Base-by-base conservation (phyloP, 1,284 basidiomycete genomes). In the Albatrellus sp. region DNA sequence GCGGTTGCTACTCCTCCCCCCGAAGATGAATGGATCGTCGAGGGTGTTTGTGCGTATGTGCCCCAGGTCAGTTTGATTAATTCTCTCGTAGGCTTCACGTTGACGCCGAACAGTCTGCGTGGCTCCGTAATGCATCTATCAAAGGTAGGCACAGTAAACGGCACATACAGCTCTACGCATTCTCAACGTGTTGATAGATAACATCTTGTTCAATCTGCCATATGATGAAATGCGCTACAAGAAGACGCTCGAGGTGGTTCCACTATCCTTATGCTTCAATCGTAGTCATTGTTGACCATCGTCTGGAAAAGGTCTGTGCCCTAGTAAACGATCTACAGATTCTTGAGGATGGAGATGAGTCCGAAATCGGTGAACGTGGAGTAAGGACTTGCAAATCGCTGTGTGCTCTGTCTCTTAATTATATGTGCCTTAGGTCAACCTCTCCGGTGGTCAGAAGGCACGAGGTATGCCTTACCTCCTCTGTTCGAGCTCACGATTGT, bases 401-500 rank as follows among this genome's bases (percentile, higher is more conserved):
- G 34, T n/a, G 12, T 20, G 17, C 2, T 11, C 14, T n/a, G 11
- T 38, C 19, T 35, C 34, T 35, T 3, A 35, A 35, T 17, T 35
- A 35, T n/a, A 10, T 33, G 3, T 17, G n/a, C 24, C 31, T 2
- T 52, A 83, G 87, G 76, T 91, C 16, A 92, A 91, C 60, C 64
- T 94, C 29, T 90, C 86, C 17, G 94, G 94, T 46, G 94, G 94
- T 24, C 94, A 98, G 60, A 97, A 98, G 56, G 91, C 91, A 30
- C 72, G 94, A 67, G 82, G 83, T 82, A 53, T 37, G 66, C 50
- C 24, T 8, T 9, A 19, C 9, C 8, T 2, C 0, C 5, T 20
- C n/a, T n/a, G n/a, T 11, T 40, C 29, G 19, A 7, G 38, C 37
- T 43, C n/a, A 46, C 34, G 42, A 13, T 34, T 19, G 20, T 34